Evolutionary conservation across 2,329 filamentous ascomycete genomes (phyloP).

Genomic region (Pseudogymnoascus sp.): DNA sequence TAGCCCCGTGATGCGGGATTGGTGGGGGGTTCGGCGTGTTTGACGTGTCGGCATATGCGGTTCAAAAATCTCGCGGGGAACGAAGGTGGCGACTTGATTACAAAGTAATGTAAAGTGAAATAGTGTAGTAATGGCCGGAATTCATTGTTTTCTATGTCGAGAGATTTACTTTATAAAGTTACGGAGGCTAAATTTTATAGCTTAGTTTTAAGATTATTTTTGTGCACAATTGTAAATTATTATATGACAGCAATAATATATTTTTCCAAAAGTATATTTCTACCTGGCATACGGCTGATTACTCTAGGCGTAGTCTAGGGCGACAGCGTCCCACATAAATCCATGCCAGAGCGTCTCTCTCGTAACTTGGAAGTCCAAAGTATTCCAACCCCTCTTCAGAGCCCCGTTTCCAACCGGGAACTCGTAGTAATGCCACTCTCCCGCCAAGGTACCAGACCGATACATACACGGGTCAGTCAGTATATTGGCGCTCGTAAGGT

Average conservation of each 20-base stretch:
- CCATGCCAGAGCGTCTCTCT: slow-evolving; percentile 32
- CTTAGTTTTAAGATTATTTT: background rate
- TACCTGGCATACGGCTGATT: background rate
- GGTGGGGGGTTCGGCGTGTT: background rate
- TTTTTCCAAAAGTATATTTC: background rate
- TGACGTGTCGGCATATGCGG: background rate
- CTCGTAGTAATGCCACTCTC: slow-evolving; percentile 37
- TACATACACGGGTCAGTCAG: slow-evolving; percentile 37
- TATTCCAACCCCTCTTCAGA: slow-evolving; percentile 32
- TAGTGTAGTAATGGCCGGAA: background rate
- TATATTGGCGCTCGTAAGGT: slow-evolving; percentile 29
- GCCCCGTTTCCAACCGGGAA: slow-evolving; percentile 27
- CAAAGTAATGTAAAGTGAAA: background rate
- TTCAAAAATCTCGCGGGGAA: background rate
- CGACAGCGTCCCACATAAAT: slow-evolving; percentile 36
- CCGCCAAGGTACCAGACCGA: slow-evolving; percentile 34
- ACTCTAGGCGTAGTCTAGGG: slow-evolving; percentile 27
- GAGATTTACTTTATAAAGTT: background rate
- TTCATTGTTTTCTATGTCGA: background rate
- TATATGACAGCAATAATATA: background rate
- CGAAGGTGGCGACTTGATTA: background rate
- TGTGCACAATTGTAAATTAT: background rate
- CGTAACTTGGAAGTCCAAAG: slow-evolving; percentile 32
- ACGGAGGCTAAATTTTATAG: background rate
- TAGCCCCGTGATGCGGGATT: background rate